Evolutionary conservation across 352 stramenopile species (phyloP), one percentile per base, ranked within the genome.

Genomic region (Pythium biforme): DNA sequence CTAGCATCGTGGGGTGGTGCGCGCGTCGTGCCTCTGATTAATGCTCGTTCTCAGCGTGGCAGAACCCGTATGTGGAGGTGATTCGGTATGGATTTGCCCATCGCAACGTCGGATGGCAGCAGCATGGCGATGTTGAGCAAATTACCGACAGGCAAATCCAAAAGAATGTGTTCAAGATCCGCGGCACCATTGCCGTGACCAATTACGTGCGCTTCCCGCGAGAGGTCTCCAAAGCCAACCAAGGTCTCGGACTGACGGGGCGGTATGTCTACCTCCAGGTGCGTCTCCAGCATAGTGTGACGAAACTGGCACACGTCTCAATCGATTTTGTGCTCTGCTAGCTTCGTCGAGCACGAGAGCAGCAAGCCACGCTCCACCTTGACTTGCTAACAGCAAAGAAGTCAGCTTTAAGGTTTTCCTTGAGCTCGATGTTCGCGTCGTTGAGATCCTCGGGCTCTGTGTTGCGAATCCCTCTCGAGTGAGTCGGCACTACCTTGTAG

Each of bases 51-150:
- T 11, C 19, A 94, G 82, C 92, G 9, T 94, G 87, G 87, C 87
- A 94, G 69, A 77, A 89, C 55, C 87, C 87, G 46, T 94, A 84
- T 43, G 86, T 94, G n/a, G 84, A 96, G 57, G 83, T 94, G 31
- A 78, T 96, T 68, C 89, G 88, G 53, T 82, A 84, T 48, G 82
- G 77, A 1, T 76, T 91, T 62, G 83, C 81, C 10, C 77, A 89
- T 52, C 68, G 65, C 29, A 77, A 62, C 10, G 68, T 91, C 39
- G 83, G 83, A 5, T 89, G 68, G 62, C 66, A 75, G 40, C 64
- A 66, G 1, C 81, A 88, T 22, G 83, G 83, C 7, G 82, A 94
- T 43, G 82, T 92, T 6, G 81, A 89, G 54, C 77, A 92, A 61
- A 61, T 63, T 9, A 75, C 87, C 20, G 86, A 95, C 51, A 64